Base-by-base conservation (phyloP, 495 filamentous ascomycete species). In the Hyphodiscus hymeniophilus region DNA sequence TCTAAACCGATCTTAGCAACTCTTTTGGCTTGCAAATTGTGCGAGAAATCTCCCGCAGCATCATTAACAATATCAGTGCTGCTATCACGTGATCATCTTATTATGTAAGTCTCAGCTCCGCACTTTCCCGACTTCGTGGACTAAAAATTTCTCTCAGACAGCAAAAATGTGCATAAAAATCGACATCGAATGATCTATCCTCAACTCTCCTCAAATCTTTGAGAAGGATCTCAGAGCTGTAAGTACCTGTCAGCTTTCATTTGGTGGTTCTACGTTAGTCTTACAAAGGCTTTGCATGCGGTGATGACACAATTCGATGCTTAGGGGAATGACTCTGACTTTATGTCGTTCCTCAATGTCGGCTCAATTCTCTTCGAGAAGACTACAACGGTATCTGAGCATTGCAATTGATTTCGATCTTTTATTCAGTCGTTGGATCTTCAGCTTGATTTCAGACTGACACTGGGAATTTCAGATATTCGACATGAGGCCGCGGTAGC, bases 381-480 rank as follows among this genome's bases (percentile, higher is more conserved):
- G 88, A 94, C 89, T 95, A 94, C 89, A 94, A 94, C 89, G 89
- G 89, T 95, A 94, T 95, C 89, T 94, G 89, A 94, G 78, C 74
- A 73, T 68, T 68, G 55, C 47, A 55, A 59, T 43, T 24, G 39
- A 46, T 45, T 51, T 31, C 43, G 23, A 46, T 17, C 10, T 21
- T 46, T 10, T 45, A 46, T 50, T 33, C 10, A 20, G 22, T 16
- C 15, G 28, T 32, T 26, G 28, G 24, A 42, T 10, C 20, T 13
- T 32, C 15, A 38, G 1, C 6, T 11, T 15, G n/a, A 13, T 12
- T 40, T 36, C 15, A 23, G 8, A 16, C 26, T 35, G 24, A 38
- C 47, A 18, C 31, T 43, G 30, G 15, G 31, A 22, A 17, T 20
- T 28, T 7, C 31, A 53, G 49, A 44, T 16, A 16, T 24, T 38